Evolutionary conservation across 1,284 basidiomycete genomes (phyloP).

Genomic region (Ustilago trichophora): DNA sequence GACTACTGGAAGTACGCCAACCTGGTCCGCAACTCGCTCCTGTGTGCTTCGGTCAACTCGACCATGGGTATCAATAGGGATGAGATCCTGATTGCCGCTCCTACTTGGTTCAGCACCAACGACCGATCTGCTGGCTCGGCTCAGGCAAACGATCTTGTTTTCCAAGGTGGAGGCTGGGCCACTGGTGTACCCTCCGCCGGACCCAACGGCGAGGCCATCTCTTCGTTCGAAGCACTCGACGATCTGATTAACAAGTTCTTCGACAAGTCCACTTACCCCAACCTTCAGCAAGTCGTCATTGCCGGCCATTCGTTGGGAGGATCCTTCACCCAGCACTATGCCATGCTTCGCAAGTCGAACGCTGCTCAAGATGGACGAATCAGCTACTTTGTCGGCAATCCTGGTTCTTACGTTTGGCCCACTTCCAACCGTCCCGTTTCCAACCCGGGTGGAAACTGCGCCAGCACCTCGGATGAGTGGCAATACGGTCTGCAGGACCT

Average conservation of each 20-base stretch:
- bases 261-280: conserved; percentile 55
- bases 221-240: conserved; percentile 55
- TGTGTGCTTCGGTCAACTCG: conserved; percentile 48
- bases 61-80: conserved; percentile 46
- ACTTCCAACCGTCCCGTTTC: conserved; percentile 39
- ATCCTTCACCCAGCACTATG: conserved; percentile 56
- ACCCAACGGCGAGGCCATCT: conserved; percentile 32
- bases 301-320: conserved; percentile 62
- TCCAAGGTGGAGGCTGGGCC: conserved; percentile 38
- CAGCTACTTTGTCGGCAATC: conserved; percentile 57
- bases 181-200: conserved; percentile 44
- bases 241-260: conserved; percentile 50
- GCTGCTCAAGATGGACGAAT: conserved; percentile 35
- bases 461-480: conserved; percentile 28
- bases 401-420: conserved; percentile 53
- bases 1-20: conserved; percentile 62
- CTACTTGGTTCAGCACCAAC: conserved; percentile 44
- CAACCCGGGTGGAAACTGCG: conserved; percentile 35
- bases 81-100: conserved; percentile 55
- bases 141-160: conserved; percentile 48
- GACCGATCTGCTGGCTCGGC: conserved; percentile 48
- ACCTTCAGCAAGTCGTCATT: conserved; percentile 51
- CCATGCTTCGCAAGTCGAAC: conserved; percentile 53
- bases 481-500: conserved; percentile 36
- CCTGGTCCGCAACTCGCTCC: conserved; percentile 53